A percentile compares a stretch with the other conserved stretches of the same genome.
Evolutionary conservation across 2,329 filamentous ascomycete genomes (phyloP).

Genomic region (Aspergillus fischeri): DNA sequence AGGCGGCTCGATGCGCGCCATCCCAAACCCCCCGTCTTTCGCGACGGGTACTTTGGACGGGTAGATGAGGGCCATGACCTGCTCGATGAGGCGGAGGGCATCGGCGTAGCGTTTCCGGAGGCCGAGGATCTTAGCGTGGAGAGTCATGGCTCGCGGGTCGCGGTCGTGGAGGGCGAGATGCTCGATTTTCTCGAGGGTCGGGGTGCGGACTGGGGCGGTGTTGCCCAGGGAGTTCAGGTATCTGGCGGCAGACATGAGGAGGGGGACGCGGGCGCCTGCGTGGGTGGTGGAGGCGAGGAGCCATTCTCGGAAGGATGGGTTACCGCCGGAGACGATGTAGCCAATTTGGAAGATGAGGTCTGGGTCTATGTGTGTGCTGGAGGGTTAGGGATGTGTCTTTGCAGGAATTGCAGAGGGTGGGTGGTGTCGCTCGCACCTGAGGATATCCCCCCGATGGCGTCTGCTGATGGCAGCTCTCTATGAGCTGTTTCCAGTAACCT

Average conservation of each 20-base stretch:
- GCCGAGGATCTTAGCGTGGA: constrained; percentile 26
- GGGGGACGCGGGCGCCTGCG: constrained; percentile 19
- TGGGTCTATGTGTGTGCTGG: constrained; percentile 12
- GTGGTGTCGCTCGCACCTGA: constrained; percentile 1
- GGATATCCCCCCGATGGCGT: constrained; percentile 5
- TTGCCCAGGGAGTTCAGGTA: constrained; percentile 3
- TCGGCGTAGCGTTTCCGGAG: constrained; percentile 17
- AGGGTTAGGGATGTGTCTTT: neutral
- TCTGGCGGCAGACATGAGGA: constrained; percentile 11
- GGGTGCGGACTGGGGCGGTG: constrained; percentile 3
- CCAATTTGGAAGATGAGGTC: constrained; percentile 25
- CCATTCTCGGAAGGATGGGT: constrained; percentile 17
- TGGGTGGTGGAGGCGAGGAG: constrained; percentile 15
- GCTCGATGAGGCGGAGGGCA: constrained; percentile 21
- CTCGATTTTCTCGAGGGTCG: constrained; percentile 17
- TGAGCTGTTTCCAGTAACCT: constrained; percentile 12
- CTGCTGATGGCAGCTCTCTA: constrained; percentile 5
- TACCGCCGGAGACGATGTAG: constrained; percentile 2
- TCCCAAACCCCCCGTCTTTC: constrained; percentile 1
- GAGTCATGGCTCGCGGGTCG: constrained; percentile 25
- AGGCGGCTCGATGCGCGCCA: constrained; percentile 17
- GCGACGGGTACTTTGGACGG: constrained; percentile 10
- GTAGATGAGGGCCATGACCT: constrained; percentile 20
- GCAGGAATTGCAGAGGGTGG: neutral
- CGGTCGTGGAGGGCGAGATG: constrained; percentile 18